Evolutionary conservation across 257 asterid species (phyloP).

Genomic region (Forsythia viridissima): DNA sequence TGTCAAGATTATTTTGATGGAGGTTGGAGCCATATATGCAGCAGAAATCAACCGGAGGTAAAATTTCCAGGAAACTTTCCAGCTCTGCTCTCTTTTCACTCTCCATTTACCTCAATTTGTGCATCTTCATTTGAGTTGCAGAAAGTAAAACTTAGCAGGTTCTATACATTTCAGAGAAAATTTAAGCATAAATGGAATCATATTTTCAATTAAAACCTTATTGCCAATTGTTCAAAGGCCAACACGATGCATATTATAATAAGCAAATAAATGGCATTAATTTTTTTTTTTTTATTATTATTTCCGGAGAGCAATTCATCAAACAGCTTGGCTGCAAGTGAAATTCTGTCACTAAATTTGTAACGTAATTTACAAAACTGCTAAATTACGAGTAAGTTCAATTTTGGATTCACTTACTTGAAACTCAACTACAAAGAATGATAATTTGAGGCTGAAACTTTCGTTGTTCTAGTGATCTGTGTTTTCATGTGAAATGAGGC

Average conservation of each 20-base stretch:
- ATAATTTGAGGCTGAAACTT: not conserved
- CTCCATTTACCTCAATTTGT: conserved; percentile 36
- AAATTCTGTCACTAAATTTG: not conserved
- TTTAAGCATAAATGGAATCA: not conserved
- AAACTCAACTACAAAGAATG: not conserved
- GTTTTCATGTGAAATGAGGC: not conserved
- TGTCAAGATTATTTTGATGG: conserved; percentile 75
- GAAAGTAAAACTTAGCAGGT: conserved; percentile 9
- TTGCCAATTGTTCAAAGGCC: not conserved
- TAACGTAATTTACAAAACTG: not conserved
- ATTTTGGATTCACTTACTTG: not conserved
- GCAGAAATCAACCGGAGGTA: conserved; percentile 84
- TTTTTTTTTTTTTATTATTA: not conserved
- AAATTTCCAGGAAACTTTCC: conserved; percentile 53
- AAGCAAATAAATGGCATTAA: not conserved
- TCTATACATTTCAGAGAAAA: not conserved
- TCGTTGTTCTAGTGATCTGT: not conserved
- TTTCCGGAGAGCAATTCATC: conserved; percentile 29
- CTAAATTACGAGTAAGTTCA: not conserved
- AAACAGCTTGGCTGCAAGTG: conserved; percentile 23
- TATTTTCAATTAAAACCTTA: not conserved
- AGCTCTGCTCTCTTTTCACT: conserved; percentile 33
- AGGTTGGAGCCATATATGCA: conserved; percentile 82
- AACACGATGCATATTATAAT: not conserved
- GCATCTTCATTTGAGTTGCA: conserved; percentile 13